Evolutionary conservation across 2,329 filamentous ascomycete genomes (phyloP), one percentile per base, ranked within the genome.

Genomic region (Calycina marina): DNA sequence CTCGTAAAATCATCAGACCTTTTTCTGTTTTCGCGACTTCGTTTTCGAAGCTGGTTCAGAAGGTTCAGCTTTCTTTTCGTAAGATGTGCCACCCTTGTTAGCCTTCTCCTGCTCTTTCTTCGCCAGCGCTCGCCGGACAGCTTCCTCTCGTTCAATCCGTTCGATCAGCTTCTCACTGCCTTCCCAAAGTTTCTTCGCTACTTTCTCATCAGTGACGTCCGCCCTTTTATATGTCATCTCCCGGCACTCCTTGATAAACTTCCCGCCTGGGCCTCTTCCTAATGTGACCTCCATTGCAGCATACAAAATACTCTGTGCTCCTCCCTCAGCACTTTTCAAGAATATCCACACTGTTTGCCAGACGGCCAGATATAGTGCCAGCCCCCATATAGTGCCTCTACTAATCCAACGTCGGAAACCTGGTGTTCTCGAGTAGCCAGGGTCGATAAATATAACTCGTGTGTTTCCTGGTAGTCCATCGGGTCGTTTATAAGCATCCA

Each of bases 371-470:
- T 98, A 98, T 12, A 83, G 30, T 0, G 75, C 54, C 13, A 98
- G 61, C 0, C 86, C 86, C 67, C 73, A 75, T 0, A 98, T 62
- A 3, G 81, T 82, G 5, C 90, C 90, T 18, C 83, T 68, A 0
- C 82, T 85, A 16, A 98, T 61, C 77, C 85, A 96, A 36, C 85
- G 69, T 27, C 83, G 71, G 57, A 77, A 93, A 2, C 90, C 86
- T 0, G 86, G 84, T 6, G 88, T 96, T 32, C 90, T 73, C 14
- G 75, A 70, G 42, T 77, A 72, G 13, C 90, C 88, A 0, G 90
- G 90, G 48, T 98, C 88, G 2, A 86, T 82, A 37, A 93, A 69
- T 30, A 93, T 63, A 28, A 94, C 84, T 18, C 82, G 72, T 3
- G 85, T 69, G 44, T 84, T 93, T 61, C 77, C 78, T 1, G 84